Evolutionary conservation across 129 eudicot genomes (phyloP), one percentile per base, ranked within the genome.

Genomic region (Erigeron canadensis): DNA sequence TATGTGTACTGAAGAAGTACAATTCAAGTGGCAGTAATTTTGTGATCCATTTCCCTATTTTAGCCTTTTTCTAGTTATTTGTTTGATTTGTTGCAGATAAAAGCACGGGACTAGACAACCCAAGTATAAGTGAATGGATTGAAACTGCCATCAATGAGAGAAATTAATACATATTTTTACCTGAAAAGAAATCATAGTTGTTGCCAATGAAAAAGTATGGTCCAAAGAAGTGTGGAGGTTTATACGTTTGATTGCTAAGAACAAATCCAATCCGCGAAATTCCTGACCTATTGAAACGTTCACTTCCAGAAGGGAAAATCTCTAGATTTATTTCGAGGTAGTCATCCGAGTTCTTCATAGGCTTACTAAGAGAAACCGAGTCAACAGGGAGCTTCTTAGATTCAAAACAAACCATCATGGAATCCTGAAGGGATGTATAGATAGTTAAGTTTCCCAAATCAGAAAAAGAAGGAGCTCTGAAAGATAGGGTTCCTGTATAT

Each of bases 391-490:
- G 83, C 34, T 79, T 59, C 75, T 66, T 77, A 37, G 75, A 47
- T 78, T 55, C 63, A 62, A 78, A 80, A 55, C 80, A 63, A 21
- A 4, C 8, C 88, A 81, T 81, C 78, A 92, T 50, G 39, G 71
- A 21, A 38, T 28, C 57, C 54, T 71, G 82, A 54, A 92, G 88
- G 62, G 86, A 54, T 37, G 45, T 63, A 55, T 66, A 93, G 43
- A 73, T 59, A 19, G 70, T 80, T 21, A 67, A 5, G 76, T 89
- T 89, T 58, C 81, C 84, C 38, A 83, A 77, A 83, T 82, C 77
- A 50, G 96, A 87, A 71, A 93, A 89, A 44, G 95, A 77, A 74
- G 89, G 96, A 72, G 96, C 85, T 56, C 91, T 79, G 77, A 93
- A 93, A 22, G 58, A 10, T 40, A 93, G 67, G 60, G 34, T 78